A percentile compares a stretch with the other conserved stretches of the same genome.
phyloP scores from a whole-genome alignment of 352 stramenopile species.

The Pythium biforme region DNA sequence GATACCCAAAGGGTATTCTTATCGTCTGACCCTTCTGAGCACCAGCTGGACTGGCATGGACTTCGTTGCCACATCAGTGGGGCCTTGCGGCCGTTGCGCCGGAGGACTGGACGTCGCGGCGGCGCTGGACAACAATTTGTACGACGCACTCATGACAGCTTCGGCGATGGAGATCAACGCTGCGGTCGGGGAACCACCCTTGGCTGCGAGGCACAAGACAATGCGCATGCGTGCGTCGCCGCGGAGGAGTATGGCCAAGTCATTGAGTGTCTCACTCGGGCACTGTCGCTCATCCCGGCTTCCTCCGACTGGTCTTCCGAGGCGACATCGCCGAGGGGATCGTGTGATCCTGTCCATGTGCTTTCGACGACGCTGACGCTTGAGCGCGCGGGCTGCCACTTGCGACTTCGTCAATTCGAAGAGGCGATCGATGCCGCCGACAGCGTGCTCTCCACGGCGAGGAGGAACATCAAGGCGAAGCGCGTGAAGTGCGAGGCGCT shows the following conservation, averaged over 20 bases:
- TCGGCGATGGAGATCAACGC: neutral
- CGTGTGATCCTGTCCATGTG: neutral
- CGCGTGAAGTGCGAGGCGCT: slow-evolving; percentile 6
- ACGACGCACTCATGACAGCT: too few relatives aligned
- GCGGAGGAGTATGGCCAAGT: neutral
- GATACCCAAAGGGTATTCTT: neutral
- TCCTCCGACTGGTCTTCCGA: neutral
- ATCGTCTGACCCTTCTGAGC: neutral
- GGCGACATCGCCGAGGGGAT: neutral
- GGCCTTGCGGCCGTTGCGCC: too few relatives aligned
- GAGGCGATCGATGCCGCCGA: neutral
- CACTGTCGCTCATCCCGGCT: neutral
- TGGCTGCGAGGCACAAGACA: neutral
- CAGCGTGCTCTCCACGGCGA: neutral
- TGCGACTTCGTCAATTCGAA: neutral
- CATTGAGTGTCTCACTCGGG: neutral
- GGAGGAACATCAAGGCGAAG: slow-evolving; percentile 5
- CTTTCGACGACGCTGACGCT: neutral
- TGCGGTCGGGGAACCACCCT: neutral
- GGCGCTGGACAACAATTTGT: too few relatives aligned
- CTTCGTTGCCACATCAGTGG: too few relatives aligned
- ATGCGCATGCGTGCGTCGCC: neutral
- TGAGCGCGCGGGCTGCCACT: slow-evolving; percentile 2
- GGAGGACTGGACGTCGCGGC: too few relatives aligned
- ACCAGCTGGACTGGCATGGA: neutral